Base-by-base conservation (phyloP, 2,329 filamentous ascomycete species). In the Macrophomina phaseolina region DNA sequence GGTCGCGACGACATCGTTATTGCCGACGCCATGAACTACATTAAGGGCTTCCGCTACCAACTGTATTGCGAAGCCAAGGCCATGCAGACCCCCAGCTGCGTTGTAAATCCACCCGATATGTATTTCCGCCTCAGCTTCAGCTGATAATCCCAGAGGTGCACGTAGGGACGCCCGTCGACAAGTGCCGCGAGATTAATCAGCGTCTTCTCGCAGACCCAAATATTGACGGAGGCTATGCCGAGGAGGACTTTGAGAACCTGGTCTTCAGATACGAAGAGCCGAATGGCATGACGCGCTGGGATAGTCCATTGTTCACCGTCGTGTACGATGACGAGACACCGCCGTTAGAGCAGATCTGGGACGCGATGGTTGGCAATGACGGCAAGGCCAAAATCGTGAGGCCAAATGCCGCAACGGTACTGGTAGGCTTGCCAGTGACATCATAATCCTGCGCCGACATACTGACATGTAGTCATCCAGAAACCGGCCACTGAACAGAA, bases 31-130 rank as follows among this genome's bases (percentile, higher is more conserved):
- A 81, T 92, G 68, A 95, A 95, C 79, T 96, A 95, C 79, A 96
- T 96, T 81, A 95, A 95, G 78, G 92, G 92, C 45, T 95, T 91
- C 87, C 85, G 92, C 58, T 96, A 96, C 77, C 92, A 96, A 82
- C 82, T 96, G 28, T 90, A 90, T 77, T 94, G 92, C 81, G 92
- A 95, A 79, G 88, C 92, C 45, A 95, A 95, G 79, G 92, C 92
- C 56, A 81, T 91, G 64, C 82, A 89, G 69, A 95, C 92, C 3
- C 87, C 90, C 3, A 91, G 87, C 78, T 93, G 90, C 73, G 87
- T 95, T 66, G 81, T 95, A 76, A 76, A 83, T 77, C 38, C 11
- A n/a, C 63, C 38, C 36, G 9, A 23, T 23, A 23, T 23, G 23
- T 23, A 38, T 12, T 8, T 38, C 34, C 16, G 64, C 32, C 12